These are phyloP conservation scores for Hypoxylon fragiforme DNA, from an alignment of 495 filamentous ascomycete species.

Conservation along the genomic window DNA sequence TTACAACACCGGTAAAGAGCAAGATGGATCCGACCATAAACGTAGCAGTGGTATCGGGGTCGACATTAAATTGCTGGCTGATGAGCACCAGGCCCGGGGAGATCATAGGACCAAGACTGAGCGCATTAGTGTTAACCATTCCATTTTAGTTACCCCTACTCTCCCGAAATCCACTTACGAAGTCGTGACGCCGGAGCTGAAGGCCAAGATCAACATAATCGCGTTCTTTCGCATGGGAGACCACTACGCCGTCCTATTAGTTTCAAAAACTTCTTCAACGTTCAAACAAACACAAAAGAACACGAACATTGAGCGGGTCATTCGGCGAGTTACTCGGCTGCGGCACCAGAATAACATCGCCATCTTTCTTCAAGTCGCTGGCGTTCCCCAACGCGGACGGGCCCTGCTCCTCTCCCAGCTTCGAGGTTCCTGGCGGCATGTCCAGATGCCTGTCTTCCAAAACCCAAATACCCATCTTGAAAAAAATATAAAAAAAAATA, in stretches of 20 bases:
- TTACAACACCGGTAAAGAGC: conserved; percentile 38
- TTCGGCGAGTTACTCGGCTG: conserved; percentile 51
- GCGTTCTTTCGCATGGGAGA: conserved; percentile 22
- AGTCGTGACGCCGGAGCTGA: conserved; percentile 31
- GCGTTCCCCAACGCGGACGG: conserved; percentile 15
- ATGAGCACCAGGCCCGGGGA: conserved; percentile 34
- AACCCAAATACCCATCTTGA: conserved; percentile 31
- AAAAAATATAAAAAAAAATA: neutral
- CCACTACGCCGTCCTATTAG: conserved; percentile 22
- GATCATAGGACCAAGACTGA: conserved; percentile 33
- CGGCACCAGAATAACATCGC: conserved; percentile 52
- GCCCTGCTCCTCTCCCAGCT: conserved; percentile 22
- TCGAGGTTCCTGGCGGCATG: conserved; percentile 33
- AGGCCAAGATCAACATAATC: conserved; percentile 32
- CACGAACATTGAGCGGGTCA: conserved; percentile 50
- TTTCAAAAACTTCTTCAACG: no score
- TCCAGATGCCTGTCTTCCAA: conserved; percentile 28
- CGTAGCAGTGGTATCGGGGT: conserved; percentile 36
- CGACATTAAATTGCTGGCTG: conserved; percentile 32
- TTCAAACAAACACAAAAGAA: no score
- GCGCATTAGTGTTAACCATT: conserved; percentile 1
- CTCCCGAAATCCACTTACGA: conserved; percentile 11
- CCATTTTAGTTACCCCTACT: neutral
- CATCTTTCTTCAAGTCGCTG: conserved; percentile 29
- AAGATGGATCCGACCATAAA: conserved; percentile 40